Evolutionary conservation across 768 basidiomycete species (phyloP).

Genomic region (Leccinellum albellum): DNA sequence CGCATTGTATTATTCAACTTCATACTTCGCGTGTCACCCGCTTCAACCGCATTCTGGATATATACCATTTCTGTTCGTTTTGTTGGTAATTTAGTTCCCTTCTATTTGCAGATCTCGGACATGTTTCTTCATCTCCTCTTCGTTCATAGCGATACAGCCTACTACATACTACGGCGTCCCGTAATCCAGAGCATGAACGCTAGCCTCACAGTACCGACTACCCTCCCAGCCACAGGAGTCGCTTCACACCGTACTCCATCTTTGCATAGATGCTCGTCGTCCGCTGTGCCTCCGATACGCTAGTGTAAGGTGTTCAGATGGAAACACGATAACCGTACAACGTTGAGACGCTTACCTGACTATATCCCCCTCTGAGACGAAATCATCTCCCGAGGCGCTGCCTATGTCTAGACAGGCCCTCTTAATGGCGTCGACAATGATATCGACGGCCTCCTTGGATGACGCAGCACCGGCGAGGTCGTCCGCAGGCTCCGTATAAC

Average conservation of each 20-base stretch:
- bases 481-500: conserved; percentile 55
- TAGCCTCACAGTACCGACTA: conserved; percentile 25
- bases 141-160: conserved; percentile 13
- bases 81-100: conserved; percentile 9
- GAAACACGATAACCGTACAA: background rate
- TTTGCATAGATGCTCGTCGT: conserved; percentile 86
- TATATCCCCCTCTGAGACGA: conserved; percentile 67
- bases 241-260: conserved; percentile 91
- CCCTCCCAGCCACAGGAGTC: conserved; percentile 83
- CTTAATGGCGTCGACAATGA: conserved; percentile 68
- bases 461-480: conserved; percentile 58
- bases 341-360: conserved; percentile 55
- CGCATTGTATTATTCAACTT: conserved; percentile 18
- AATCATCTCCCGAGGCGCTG: conserved; percentile 36
- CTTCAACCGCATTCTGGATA: conserved; percentile 20
- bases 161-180: conserved; percentile 8
- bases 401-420: conserved; percentile 67
- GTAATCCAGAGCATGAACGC: conserved; percentile 8
- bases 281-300: conserved; percentile 76
- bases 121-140: conserved; percentile 1
- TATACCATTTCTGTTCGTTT: conserved; percentile 20
- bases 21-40: conserved; percentile 11
- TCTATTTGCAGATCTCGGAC: conserved; percentile 7
- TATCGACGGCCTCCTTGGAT: conserved; percentile 73
- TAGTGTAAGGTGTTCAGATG: conserved; percentile 28